phyloP scores from a whole-genome alignment of 192 early-diverging fungal species.

The Umbelopsis sp. region DNA sequence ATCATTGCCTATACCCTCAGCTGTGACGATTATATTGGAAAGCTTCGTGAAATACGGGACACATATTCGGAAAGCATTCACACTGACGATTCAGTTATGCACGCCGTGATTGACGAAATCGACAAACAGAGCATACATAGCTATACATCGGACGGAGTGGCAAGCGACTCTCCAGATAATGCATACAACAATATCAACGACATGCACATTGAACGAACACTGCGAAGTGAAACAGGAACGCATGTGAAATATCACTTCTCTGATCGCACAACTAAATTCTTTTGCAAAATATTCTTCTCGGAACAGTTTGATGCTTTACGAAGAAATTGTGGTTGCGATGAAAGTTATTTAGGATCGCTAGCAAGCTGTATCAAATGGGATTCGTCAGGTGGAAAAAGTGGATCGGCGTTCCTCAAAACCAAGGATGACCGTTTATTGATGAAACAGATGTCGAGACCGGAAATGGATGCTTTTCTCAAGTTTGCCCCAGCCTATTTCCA shows the following conservation, averaged over 20 bases:
- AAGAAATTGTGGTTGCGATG: constrained; percentile 80
- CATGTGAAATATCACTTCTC: constrained; percentile 79
- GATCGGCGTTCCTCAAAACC: constrained; percentile 89
- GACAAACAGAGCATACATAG: constrained; percentile 13
- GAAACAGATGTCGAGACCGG: constrained; percentile 84
- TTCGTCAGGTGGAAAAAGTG: constrained; percentile 87
- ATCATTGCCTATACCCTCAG: constrained; percentile 91
- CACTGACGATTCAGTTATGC: neutral
- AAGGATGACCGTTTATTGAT: constrained; percentile 89
- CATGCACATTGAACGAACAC: constrained; percentile 60
- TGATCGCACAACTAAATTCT: constrained; percentile 75
- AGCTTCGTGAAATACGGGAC: constrained; percentile 53
- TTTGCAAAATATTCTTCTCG: constrained; percentile 90
- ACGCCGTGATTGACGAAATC: constrained; percentile 3
- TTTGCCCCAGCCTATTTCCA: constrained; percentile 93
- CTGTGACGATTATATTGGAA: constrained; percentile 70
- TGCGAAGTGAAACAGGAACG: constrained; percentile 66
- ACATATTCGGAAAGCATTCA: constrained; percentile 19
- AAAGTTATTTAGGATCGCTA: constrained; percentile 82
- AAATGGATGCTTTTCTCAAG: constrained; percentile 84
- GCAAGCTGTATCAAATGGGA: constrained; percentile 88
- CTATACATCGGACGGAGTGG: neutral
- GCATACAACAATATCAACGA: neutral
- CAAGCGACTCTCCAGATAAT: neutral
- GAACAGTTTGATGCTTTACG: constrained; percentile 93